Percentiles rank a stretch among this genome's conserved stretches.
phyloP scores from a whole-genome alignment of 1,284 basidiomycete species.

The Sutorius eximius region DNA sequence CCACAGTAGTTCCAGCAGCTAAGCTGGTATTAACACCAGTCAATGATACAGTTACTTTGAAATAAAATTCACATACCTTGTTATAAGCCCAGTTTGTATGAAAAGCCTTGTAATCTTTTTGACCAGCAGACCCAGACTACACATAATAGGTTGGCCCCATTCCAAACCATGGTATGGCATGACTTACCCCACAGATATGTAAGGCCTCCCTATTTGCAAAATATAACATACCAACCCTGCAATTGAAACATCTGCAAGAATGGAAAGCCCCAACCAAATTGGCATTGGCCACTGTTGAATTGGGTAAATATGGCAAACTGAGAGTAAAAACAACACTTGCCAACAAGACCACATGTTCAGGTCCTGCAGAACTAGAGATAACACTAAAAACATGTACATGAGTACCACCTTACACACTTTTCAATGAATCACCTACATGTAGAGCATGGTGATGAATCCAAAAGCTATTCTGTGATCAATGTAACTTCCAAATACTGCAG shows the following conservation, averaged over 20 bases:
- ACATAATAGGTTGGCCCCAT: neutral
- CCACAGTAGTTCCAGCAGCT: constrained; percentile 10
- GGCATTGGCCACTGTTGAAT: constrained; percentile 18
- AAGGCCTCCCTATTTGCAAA: constrained; percentile 5
- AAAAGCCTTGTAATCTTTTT: constrained; percentile 18
- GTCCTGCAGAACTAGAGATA: neutral
- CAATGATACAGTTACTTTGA: neutral
- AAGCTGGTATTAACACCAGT: constrained; percentile 7
- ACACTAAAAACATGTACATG: constrained; percentile 3
- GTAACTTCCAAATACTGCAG: neutral
- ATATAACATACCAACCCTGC: constrained; percentile 20
- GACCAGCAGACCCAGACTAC: constrained; percentile 19
- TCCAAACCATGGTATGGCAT: neutral
- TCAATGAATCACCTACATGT: constrained; percentile 15
- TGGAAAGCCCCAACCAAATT: constrained; percentile 24
- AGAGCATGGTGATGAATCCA: constrained; percentile 40
- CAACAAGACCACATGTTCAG: neutral
- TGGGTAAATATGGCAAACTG: neutral
- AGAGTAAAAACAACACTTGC: constrained; percentile 1
- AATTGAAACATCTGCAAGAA: constrained; percentile 24
- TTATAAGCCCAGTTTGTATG: constrained; percentile 30
- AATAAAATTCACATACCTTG: constrained; percentile 13
- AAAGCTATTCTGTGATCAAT: constrained; percentile 19
- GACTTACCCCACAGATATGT: constrained; percentile 16
- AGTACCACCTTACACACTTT: neutral